Evolutionary conservation across 768 basidiomycete genomes (phyloP).

Genomic region (Mycena chlorophos): DNA sequence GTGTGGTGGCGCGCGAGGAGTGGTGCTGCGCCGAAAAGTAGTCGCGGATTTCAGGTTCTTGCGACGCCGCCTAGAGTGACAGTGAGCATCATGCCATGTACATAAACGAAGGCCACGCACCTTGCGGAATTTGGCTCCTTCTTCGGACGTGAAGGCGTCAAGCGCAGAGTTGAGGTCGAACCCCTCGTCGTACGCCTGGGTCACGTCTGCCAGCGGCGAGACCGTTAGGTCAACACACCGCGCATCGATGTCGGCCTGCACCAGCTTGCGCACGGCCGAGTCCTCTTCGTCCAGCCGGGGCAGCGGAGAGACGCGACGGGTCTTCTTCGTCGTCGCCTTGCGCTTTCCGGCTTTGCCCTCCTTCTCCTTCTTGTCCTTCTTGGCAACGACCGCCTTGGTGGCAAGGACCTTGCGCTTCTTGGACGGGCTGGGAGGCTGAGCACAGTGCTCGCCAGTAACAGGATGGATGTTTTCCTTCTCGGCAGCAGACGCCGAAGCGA

Average conservation of each 20-base stretch:
- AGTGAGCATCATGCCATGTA: slow-evolving; percentile 14
- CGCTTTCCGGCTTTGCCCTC: slow-evolving; percentile 32
- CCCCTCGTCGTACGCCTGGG: slow-evolving; percentile 59
- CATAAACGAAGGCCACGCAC: slow-evolving; percentile 36
- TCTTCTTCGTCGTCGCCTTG: slow-evolving; percentile 40
- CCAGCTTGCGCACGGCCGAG: slow-evolving; percentile 25
- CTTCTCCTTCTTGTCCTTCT: slow-evolving; percentile 47
- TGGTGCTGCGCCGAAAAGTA: slow-evolving; percentile 46
- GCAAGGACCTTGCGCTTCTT: slow-evolving; percentile 72
- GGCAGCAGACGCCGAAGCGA: slow-evolving; percentile 36
- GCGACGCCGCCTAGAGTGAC: slow-evolving; percentile 48
- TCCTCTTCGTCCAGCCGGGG: slow-evolving; percentile 60
- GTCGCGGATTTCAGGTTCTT: slow-evolving; percentile 59
- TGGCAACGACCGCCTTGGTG: slow-evolving; percentile 48
- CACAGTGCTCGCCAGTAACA: slow-evolving; percentile 64
- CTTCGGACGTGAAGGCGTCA: slow-evolving; percentile 33
- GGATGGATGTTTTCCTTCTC: slow-evolving; percentile 85
- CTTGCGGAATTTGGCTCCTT: slow-evolving; percentile 44
- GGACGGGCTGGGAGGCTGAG: slow-evolving; percentile 32
- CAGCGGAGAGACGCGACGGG: slow-evolving; percentile 56
- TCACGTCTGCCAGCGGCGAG: slow-evolving; percentile 75
- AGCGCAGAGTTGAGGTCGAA: slow-evolving; percentile 28
- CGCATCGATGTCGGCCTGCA: slow-evolving; percentile 64
- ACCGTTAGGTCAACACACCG: slow-evolving; percentile 81
- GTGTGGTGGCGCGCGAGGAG: slow-evolving; percentile 32